Evolutionary conservation across 768 basidiomycete species (phyloP).

Genomic region (Mycena olivaceomarginata): DNA sequence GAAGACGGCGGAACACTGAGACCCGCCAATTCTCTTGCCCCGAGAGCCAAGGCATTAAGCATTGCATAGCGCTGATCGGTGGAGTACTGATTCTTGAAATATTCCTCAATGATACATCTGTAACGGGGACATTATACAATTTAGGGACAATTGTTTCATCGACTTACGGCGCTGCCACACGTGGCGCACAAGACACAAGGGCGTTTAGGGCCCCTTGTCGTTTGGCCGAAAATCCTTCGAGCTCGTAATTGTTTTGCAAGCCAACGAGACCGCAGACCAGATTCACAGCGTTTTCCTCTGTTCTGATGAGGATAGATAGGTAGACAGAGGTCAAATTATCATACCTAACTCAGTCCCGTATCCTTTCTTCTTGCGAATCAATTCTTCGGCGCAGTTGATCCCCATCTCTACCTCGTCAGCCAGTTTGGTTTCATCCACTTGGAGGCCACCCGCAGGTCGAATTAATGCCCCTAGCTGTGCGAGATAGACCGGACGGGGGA

Average conservation of each 20-base stretch:
- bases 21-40: constrained; percentile 87
- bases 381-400: constrained; percentile 84
- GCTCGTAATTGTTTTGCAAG: constrained; percentile 90
- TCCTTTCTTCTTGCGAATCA: constrained; percentile 88
- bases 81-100: constrained; percentile 96
- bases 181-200: constrained; percentile 87
- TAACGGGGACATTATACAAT: constrained; percentile 6
- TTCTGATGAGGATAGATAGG: background rate
- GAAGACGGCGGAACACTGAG: constrained; percentile 61
- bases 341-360: constrained; percentile 94
- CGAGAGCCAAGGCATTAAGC: constrained; percentile 90
- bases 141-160: background rate
- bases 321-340: constrained; percentile 47
- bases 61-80: constrained; percentile 89
- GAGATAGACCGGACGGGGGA: constrained; percentile 92
- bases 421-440: constrained; percentile 73
- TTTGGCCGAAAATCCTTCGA: constrained; percentile 85
- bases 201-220: constrained; percentile 88
- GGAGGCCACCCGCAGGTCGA: constrained; percentile 72
- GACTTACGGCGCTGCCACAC: constrained; percentile 87
- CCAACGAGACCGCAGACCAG: constrained; percentile 83
- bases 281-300: constrained; percentile 94
- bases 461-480: constrained; percentile 88
- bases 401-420: constrained; percentile 90
- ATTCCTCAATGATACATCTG: constrained; percentile 92